phyloP scores from a whole-genome alignment of 768 basidiomycete species.

The Neoboletus magnificus region DNA sequence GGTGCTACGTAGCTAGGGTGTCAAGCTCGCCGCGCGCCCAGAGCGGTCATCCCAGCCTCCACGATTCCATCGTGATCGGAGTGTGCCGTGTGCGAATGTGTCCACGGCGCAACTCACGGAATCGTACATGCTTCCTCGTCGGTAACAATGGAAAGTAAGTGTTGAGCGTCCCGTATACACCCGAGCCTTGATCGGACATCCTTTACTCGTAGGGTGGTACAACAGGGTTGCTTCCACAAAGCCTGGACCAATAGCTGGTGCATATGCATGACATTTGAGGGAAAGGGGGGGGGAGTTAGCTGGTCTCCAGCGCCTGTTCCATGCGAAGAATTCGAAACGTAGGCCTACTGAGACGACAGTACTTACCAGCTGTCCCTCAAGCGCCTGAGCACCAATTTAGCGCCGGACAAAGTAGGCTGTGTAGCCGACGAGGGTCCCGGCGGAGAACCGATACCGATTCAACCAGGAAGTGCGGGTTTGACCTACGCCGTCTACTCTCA shows the following conservation, averaged over 20 bases:
- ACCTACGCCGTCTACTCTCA: constrained; percentile 1
- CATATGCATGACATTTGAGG: background rate
- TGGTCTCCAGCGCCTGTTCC: background rate
- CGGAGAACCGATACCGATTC: background rate
- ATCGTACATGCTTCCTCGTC: background rate
- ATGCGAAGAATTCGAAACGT: background rate
- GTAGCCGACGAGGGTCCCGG: background rate
- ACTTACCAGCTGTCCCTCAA: background rate
- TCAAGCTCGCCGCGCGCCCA: background rate
- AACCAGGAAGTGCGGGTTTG: background rate
- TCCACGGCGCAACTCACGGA: background rate
- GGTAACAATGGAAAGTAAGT: constrained; percentile 4
- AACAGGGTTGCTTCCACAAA: background rate
- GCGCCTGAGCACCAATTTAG: background rate
- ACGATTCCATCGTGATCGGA: background rate
- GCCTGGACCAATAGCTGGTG: background rate
- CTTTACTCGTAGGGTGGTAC: background rate
- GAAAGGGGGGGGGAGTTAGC: background rate
- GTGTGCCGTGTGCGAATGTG: background rate
- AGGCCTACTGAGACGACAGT: background rate
- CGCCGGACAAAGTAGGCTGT: background rate
- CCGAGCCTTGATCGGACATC: background rate
- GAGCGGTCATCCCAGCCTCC: background rate
- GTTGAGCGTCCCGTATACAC: background rate
- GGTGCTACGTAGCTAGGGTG: background rate